phyloP scores from a whole-genome alignment of 2,329 filamentous ascomycete genomes.

The Trichoderma koningiopsis region DNA sequence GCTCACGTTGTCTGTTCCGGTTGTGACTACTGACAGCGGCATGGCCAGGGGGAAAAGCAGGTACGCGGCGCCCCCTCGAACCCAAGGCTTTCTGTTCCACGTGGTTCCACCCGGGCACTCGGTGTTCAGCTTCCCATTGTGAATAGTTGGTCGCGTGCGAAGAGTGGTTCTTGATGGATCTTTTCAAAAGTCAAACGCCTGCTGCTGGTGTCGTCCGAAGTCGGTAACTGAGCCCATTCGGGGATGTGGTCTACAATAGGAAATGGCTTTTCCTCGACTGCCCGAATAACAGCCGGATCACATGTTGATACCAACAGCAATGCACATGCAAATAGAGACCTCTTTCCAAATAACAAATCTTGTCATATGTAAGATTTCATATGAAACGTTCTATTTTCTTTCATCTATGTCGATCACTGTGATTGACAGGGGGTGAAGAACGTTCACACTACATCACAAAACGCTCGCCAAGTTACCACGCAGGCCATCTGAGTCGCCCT shows the following conservation, averaged over 20 bases:
- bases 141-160: not conserved
- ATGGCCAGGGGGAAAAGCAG: constrained; percentile 16
- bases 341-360: not conserved
- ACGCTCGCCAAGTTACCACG: not conserved
- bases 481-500: not conserved
- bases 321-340: not conserved
- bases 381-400: not conserved
- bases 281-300: not conserved
- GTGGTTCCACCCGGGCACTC: constrained; percentile 6
- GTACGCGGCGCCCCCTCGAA: constrained; percentile 10
- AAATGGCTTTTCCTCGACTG: not conserved
- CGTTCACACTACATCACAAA: not conserved
- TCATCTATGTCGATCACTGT: too few species aligned
- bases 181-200: constrained; percentile 19
- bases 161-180: constrained; percentile 16
- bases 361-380: not conserved
- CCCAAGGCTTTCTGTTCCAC: not conserved
- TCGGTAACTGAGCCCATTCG: constrained; percentile 4
- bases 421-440: too few species aligned
- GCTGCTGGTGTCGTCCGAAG: not conserved
- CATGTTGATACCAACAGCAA: not conserved
- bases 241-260: not conserved
- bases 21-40: constrained; percentile 23
- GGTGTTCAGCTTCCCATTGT: not conserved
- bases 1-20: not conserved